phyloP scores from a whole-genome alignment of 164 flowering plant genomes.

The Vitis rotundifolia region DNA sequence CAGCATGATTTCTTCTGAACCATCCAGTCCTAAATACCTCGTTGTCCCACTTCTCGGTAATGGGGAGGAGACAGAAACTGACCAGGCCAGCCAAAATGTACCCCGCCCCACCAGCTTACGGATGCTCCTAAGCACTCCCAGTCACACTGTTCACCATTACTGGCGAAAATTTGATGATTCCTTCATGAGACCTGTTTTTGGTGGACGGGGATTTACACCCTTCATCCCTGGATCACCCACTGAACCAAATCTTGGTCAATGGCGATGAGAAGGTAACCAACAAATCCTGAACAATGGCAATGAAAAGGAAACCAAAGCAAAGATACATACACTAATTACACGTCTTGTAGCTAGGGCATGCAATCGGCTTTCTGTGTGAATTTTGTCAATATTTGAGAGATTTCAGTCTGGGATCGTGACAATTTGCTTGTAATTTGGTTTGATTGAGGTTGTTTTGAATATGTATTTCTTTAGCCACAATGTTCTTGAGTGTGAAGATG shows the following conservation, averaged over 20 bases:
- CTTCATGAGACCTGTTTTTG: conserved; percentile 90
- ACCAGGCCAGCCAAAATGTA: conserved; percentile 17
- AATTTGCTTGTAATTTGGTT: conserved; percentile 3
- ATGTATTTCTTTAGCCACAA: neutral
- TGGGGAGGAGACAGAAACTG: conserved; percentile 48
- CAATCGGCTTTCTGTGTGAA: conserved; percentile 11
- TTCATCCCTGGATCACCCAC: conserved; percentile 84
- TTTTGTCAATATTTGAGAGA: conserved; percentile 12
- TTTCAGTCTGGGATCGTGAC: conserved; percentile 7
- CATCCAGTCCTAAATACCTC: conserved; percentile 66
- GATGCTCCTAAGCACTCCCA: conserved; percentile 59
- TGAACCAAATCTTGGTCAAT: conserved; percentile 37
- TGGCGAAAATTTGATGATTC: conserved; percentile 89
- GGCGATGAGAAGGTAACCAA: conserved; percentile 9
- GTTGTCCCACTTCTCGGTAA: conserved; percentile 60
- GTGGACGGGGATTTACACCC: conserved; percentile 88
- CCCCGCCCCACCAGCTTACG: conserved; percentile 63
- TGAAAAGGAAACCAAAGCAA: conserved; percentile 2
- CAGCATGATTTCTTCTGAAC: conserved; percentile 54
- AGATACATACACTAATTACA: conserved; percentile 1
- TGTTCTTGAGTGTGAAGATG: neutral
- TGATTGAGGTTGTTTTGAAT: neutral
- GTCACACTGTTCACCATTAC: conserved; percentile 73
- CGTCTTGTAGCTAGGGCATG: conserved; percentile 7
- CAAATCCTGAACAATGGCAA: conserved; percentile 28